Percentiles rank a stretch among this genome's conserved stretches.
These are phyloP conservation scores for Colletotrichum sublineola DNA, from an alignment of 2,329 filamentous ascomycete species.

Conservation along the genomic window DNA sequence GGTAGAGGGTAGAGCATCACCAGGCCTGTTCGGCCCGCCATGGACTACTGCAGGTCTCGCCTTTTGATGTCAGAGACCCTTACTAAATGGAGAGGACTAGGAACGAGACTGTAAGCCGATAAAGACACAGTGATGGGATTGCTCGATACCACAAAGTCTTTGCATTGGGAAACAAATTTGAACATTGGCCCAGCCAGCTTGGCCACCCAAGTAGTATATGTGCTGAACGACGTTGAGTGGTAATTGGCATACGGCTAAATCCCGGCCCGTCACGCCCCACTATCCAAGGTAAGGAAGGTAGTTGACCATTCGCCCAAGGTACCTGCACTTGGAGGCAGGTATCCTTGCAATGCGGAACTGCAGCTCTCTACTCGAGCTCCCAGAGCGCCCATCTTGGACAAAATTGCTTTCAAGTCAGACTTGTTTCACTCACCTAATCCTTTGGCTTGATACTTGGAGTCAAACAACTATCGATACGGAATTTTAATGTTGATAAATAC, in stretches of 20 bases:
- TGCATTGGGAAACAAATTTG: neutral
- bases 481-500: constrained; percentile 13
- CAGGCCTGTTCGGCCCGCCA: neutral
- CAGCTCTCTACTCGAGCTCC: constrained; percentile 21
- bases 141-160: neutral
- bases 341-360: constrained; percentile 9
- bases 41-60: neutral
- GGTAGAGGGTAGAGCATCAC: neutral
- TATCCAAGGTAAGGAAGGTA: neutral
- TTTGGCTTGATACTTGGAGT: too few relatives aligned
- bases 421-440: neutral
- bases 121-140: neutral
- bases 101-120: too few relatives aligned
- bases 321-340: neutral
- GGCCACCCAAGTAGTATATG: neutral
- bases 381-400: neutral
- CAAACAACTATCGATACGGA: neutral
- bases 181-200: neutral
- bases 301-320: neutral
- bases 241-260: neutral
- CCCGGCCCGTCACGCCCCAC: neutral
- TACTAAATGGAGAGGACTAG: neutral
- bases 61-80: neutral
- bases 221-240: neutral
- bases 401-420: neutral